Base-by-base conservation (phyloP, 2,329 filamentous ascomycete genomes). In the Paraconiothyrium sp. region DNA sequence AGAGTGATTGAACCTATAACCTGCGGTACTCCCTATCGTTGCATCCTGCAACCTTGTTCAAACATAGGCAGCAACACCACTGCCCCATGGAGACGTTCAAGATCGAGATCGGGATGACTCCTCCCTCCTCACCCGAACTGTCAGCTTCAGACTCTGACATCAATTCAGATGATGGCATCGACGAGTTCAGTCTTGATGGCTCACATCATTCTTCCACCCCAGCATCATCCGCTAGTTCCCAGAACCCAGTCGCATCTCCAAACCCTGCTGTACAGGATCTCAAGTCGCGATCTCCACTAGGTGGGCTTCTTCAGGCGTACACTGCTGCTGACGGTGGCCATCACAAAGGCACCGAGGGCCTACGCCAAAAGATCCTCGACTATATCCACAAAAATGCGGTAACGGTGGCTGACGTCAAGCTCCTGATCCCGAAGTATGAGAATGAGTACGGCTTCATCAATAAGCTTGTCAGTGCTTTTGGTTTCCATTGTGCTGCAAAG, bases 381-480 rank as follows among this genome's bases (percentile, higher is more conserved):
- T 16, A 57, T 16, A 24, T 60, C 7, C 52, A 57, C 32, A 4
- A 1, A 0, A 44, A 57, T 30, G 20, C 52, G 1, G 20, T 47
- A 39, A 60, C 39, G 7, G 4, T 57, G 14, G 43, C 46, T n/a
- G 52, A 56, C 39, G 39, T 57, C 1, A 0, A 57, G 30, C 37
- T 39, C 22, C 58, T 61, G 9, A 30, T 63, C 22, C 60, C 61
- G 8, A 16, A 39, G 5, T 41, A 59, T 14, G 48, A 55, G 16
- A 1, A 48, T 16, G 35, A 47, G 32, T 41, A 20, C 49, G 22
- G 37, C 20, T 14, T 65, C 39, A 65, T 50, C 2, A 59, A 56
- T 24, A 60, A 57, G 46, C 22, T 62, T 35, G 35, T 39, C 5
- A 58, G 39, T 1, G 56, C 58, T 30, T 56, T 62, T 20, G 62